A percentile compares a stretch with the other conserved stretches of the same genome.
These are phyloP conservation scores for Geranium incanum DNA, from an alignment of 441 rosid genomes.

Conservation along the genomic window DNA sequence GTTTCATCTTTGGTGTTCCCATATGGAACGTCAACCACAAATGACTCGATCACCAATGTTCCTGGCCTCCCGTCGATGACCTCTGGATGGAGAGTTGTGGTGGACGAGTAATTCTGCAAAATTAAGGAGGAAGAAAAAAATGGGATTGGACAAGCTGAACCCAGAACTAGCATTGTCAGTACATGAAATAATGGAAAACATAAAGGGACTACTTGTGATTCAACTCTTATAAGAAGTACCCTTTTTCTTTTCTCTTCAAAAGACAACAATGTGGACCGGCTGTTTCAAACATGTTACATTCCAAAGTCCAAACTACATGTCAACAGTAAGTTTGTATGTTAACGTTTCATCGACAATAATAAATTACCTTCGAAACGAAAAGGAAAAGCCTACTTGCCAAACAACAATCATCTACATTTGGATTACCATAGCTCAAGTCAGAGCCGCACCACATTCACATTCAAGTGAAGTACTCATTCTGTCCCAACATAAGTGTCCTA, in stretches of 20 bases:
- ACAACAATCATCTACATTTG: not conserved
- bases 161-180: not conserved
- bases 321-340: not conserved
- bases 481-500: not conserved
- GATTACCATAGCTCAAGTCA: not conserved
- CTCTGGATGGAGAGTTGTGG: slow-evolving; percentile 21
- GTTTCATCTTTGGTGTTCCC: slow-evolving; percentile 25
- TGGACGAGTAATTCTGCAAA: slow-evolving; percentile 24
- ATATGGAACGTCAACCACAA: slow-evolving; percentile 24
- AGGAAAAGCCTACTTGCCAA: not conserved
- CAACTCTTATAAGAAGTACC: not conserved
- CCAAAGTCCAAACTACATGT: not conserved
- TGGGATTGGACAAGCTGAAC: not conserved
- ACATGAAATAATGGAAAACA: not conserved
- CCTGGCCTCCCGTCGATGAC: slow-evolving; percentile 22
- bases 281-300: not conserved
- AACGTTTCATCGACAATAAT: not conserved
- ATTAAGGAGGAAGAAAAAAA: slow-evolving; percentile 8
- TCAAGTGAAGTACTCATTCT: not conserved
- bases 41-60: slow-evolving; percentile 24
- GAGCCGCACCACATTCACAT: not conserved
- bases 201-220: slow-evolving; percentile 2
- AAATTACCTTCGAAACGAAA: too few species aligned
- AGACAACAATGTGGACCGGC: not conserved
- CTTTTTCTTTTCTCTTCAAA: not conserved